Base-by-base conservation (phyloP, 768 basidiomycete genomes). In the Hydnomerulius pinastri region DNA sequence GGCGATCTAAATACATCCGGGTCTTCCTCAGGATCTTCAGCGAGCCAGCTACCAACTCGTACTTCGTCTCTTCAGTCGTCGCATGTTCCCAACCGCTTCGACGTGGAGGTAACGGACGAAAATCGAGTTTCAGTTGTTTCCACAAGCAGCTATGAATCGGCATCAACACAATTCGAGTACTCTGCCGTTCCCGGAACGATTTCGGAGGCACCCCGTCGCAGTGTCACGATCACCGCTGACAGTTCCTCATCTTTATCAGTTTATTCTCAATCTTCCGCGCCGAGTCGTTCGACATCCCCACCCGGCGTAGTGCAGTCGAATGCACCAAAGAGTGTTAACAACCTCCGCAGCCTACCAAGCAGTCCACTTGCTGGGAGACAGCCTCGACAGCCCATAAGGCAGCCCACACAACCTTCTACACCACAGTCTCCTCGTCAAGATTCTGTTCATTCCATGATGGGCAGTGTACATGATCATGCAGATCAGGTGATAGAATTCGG, bases 191-290 rank as follows among this genome's bases (percentile, higher is more conserved):
- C 37, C 20, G 30, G 17, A 12, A 30, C 36, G 12, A 11, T 25
- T 15, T 33, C 20, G n/a, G 43, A 44, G n/a, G 25, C 21, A 24
- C 25, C 37, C 27, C 30, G 25, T 2, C 51, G 43, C 23, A 37
- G 27, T 25, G 25, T 6, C 23, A 37, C 23, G 36, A 13, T 28
- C 27, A 46, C 13, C 27, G 28, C 32, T 11, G 45, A 41, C 27
- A 41, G 50, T 11, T 45, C 51, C 17, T 30, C 28, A 1, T 46
- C 53, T 6, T 21, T 27, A 4, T 55, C 54, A 12, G 4, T 46
- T 8, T 55, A 55, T 41, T 52, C 50, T 11, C 54, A 55, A 18
- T 27, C 40, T 4, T 51, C 54, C 8, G 27, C 43, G 18, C 20
- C 35, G 15, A 43, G 33, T 33, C 46, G 43, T 18, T 25, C 17